Evolutionary conservation across 495 filamentous ascomycete species (phyloP), one percentile per base, ranked within the genome.

Genomic region (Penicillium dipodomyicola): DNA sequence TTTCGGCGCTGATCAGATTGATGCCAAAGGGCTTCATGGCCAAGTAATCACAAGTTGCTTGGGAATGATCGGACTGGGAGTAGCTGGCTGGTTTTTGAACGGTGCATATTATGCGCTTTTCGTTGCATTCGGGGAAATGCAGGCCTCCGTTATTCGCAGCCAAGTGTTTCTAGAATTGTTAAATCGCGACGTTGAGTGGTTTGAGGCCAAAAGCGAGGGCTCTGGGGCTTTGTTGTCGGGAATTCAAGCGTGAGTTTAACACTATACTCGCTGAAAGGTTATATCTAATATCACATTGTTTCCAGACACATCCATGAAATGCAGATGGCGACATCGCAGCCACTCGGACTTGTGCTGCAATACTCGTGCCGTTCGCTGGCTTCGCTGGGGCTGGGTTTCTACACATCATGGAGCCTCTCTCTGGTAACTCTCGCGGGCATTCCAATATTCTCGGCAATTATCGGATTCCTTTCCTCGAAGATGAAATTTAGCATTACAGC

Each of bases 371-470:
- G 84, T 37, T 77, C 82, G 2, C 2, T 87, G 14, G 80, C 82
- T 8, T 85, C 87, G 14, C 74, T 96, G 5, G 74, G 68, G 4
- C 70, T 96, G 7, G 90, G 90, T 0, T 78, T 97, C 12, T 85
- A 83, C 62, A 87, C 81, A 54, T 92, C 90, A 0, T 97, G 87
- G 90, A 84, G 87, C 49, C 80, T 98, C 8, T 92, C 91, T 0
- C 73, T 96, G 0, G 85, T 94, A n/a, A 88, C 90, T 19, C 72
- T 96, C 5, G 80, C 88, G 0, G 86, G 85, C 0, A 76, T 90
- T n/a, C 88, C 93, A 0, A 51, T 95, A 2, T 83, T 87, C 10
- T 78, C 82, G 1, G 43, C 81, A 4, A 61, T 89, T 7, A 77
- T 92, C 37, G 75, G 71, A 15, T 69, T 81, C 40, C 70, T 90